These are phyloP conservation scores for Citrullus mucosospermus DNA, from an alignment of 306 rosid species.

Conservation along the genomic window DNA sequence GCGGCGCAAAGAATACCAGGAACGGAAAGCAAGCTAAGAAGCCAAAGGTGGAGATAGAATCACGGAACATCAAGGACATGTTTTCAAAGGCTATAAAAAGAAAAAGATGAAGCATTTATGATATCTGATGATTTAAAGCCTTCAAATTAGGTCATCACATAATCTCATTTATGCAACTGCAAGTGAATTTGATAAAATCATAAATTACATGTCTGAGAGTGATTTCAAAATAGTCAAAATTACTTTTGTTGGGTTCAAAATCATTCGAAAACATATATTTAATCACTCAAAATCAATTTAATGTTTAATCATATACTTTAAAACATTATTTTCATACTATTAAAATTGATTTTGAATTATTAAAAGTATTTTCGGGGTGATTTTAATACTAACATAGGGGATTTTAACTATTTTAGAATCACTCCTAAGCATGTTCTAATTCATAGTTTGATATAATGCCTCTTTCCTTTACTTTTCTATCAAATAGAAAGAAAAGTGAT, in stretches of 20 bases:
- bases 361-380: no score
- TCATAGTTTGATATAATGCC: background rate
- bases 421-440: no score
- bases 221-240: no score
- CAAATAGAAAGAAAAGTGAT: background rate
- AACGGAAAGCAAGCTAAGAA: slow-evolving; percentile 58
- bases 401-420: no score
- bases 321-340: no score
- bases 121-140: background rate
- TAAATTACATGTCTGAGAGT: no score
- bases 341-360: no score
- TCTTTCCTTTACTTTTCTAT: background rate
- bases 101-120: slow-evolving; percentile 26
- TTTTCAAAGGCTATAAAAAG: slow-evolving; percentile 56
- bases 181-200: background rate
- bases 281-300: no score
- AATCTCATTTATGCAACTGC: background rate
- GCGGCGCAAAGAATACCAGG: slow-evolving; percentile 28
- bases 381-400: no score
- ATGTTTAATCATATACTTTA: no score
- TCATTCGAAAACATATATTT: no score
- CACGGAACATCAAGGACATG: slow-evolving; percentile 73
- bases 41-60: slow-evolving; percentile 56
- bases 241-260: no score
- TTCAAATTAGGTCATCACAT: background rate